These are phyloP conservation scores for Ceratocystis colombiana DNA, from an alignment of 2,329 filamentous ascomycete species.

Conservation along the genomic window DNA sequence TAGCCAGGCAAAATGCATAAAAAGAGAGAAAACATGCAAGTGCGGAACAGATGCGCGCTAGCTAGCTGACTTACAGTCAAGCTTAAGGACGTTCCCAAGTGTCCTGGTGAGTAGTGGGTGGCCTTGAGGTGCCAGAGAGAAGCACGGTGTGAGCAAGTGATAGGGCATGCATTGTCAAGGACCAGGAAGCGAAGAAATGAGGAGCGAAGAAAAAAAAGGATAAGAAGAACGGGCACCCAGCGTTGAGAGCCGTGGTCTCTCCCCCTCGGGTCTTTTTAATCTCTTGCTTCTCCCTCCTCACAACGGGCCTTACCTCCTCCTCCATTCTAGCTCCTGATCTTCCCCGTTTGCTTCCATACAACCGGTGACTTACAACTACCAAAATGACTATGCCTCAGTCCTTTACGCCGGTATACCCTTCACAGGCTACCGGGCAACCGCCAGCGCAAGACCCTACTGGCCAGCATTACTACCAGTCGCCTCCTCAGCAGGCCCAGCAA, in stretches of 20 bases:
- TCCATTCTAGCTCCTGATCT: background rate
- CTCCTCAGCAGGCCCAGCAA: constrained; percentile 13
- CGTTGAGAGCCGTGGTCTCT: background rate
- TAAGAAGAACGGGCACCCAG: background rate
- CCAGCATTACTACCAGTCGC: constrained; percentile 23
- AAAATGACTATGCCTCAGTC: constrained; percentile 8
- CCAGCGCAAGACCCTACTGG: background rate
- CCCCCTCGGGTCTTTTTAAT: background rate
- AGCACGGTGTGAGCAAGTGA: background rate
- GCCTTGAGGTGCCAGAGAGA: background rate
- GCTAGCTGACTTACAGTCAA: background rate
- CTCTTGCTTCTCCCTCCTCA: background rate
- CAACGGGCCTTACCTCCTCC: background rate
- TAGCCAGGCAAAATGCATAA: background rate
- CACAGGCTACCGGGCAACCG: constrained; percentile 3
- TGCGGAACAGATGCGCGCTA: background rate
- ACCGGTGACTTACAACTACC: background rate
- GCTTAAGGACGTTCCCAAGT: background rate
- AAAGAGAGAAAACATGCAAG: background rate
- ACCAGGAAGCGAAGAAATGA: background rate
- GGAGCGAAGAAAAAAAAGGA: background rate
- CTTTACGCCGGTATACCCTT: constrained; percentile 1
- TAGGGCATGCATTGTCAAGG: background rate
- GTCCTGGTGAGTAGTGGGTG: background rate
- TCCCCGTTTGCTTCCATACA: background rate